Percentiles rank a stretch among this genome's conserved stretches.
These are phyloP conservation scores for Microstroma glucosiphilum DNA, from an alignment of 1,284 basidiomycete species.

Conservation along the genomic window DNA sequence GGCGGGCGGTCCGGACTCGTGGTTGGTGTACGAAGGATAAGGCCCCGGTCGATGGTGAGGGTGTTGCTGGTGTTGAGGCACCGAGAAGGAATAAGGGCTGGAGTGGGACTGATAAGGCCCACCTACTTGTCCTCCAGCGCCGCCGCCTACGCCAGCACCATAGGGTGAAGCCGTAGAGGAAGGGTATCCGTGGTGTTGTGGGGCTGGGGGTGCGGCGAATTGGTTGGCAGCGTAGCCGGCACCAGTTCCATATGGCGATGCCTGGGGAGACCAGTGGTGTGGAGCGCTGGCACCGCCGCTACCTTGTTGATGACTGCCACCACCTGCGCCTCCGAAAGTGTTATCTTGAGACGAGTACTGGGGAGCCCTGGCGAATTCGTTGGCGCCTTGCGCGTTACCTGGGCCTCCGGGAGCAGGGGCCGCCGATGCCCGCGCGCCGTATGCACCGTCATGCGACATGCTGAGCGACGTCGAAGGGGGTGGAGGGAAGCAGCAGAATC, in stretches of 20 bases:
- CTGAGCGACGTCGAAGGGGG: neutral
- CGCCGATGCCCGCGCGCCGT: neutral
- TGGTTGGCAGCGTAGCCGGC: neutral
- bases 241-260: neutral
- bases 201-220: neutral
- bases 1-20: conserved; percentile 1
- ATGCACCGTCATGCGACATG: conserved; percentile 3
- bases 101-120: neutral
- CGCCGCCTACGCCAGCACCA: neutral
- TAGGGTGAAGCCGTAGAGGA: neutral
- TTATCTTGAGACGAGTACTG: neutral
- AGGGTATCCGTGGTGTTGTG: neutral
- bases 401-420: neutral
- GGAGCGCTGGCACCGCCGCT: neutral
- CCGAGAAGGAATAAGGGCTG: conserved; percentile 2
- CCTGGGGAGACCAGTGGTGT: neutral
- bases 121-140: no score
- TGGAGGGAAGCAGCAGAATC: neutral
- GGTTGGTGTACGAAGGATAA: neutral
- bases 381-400: neutral
- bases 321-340: neutral
- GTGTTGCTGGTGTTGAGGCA: conserved; percentile 2
- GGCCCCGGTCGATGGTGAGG: neutral
- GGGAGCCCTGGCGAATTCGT: neutral
- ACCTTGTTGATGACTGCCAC: neutral